These are phyloP conservation scores for Fusarium xyrophilum DNA, from an alignment of 2,329 filamentous ascomycete genomes.

Conservation along the genomic window DNA sequence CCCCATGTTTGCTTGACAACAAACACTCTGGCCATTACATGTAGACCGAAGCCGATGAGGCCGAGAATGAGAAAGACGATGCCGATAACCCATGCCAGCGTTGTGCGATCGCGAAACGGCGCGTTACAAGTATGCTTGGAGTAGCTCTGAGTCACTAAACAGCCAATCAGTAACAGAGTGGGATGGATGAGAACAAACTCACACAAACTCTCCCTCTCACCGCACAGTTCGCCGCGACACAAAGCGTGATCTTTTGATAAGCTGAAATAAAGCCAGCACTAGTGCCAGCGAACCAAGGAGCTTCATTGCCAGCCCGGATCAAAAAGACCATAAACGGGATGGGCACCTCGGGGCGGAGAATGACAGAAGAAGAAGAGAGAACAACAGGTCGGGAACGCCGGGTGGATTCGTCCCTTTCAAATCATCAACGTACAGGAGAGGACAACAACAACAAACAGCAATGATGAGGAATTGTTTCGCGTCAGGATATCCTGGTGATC, in stretches of 20 bases:
- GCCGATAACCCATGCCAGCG: constrained; percentile 2
- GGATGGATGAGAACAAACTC: not conserved
- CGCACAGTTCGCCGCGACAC: constrained; percentile 2
- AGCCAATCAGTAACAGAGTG: not conserved
- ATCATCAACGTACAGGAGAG: not conserved
- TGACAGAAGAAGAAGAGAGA: not conserved
- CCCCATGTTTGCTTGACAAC: constrained; percentile 13
- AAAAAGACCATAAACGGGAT: not conserved
- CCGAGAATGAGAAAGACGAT: constrained; percentile 3
- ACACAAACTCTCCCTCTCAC: constrained; percentile 6
- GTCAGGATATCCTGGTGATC: not conserved
- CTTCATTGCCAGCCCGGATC: constrained; percentile 21
- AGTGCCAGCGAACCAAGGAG: not conserved
- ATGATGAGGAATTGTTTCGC: not conserved
- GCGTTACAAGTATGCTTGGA: constrained; percentile 15
- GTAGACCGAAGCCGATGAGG: constrained; percentile 3
- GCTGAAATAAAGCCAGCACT: constrained; percentile 18
- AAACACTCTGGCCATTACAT: constrained; percentile 17
- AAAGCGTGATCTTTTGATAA: constrained; percentile 7
- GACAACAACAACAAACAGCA: too few species aligned
- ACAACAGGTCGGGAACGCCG: not conserved
- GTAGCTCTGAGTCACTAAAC: not conserved
- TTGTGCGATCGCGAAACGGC: constrained; percentile 12
- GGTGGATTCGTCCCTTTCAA: not conserved
- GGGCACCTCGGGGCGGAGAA: not conserved